Evolutionary conservation across 1,284 basidiomycete species (phyloP).

Genomic region (Moesziomyces globuligerus): DNA sequence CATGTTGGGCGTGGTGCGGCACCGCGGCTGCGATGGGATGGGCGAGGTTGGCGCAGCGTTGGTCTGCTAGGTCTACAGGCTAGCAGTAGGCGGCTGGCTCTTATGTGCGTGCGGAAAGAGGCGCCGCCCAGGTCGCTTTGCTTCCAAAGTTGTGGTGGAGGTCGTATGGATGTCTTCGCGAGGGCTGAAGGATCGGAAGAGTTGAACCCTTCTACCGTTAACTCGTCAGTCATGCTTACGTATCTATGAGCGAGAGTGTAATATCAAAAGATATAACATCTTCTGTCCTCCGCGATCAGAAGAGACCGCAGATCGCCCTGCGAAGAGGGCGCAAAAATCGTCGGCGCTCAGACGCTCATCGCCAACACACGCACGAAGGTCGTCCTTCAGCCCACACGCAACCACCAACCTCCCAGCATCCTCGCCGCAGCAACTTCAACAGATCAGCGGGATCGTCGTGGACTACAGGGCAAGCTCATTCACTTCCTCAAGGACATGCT

Average conservation of each 20-base stretch:
- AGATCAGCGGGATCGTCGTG: no score
- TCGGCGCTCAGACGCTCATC: neutral
- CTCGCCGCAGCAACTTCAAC: no score
- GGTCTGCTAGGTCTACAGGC: no score
- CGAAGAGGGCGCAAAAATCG: neutral
- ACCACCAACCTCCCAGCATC: no score
- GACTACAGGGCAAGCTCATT: no score
- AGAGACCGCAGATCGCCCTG: neutral
- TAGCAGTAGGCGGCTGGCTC: neutral
- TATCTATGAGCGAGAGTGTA: no score
- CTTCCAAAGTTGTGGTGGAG: no score
- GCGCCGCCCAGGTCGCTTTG: neutral
- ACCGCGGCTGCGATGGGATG: neutral
- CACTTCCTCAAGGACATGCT: conserved; percentile 23
- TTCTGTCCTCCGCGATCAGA: no score
- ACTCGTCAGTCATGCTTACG: neutral
- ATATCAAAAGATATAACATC: no score
- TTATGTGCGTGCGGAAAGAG: neutral
- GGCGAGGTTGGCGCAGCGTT: neutral
- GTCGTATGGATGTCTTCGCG: neutral
- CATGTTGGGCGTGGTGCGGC: conserved; percentile 47
- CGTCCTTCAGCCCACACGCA: no score
- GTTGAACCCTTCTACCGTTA: neutral
- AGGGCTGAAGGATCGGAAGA: neutral
- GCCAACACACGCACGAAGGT: neutral